A percentile compares a stretch with the other conserved stretches of the same genome.
These are phyloP conservation scores for Fusarium piperis DNA, from an alignment of 2,329 filamentous ascomycete species.

Conservation along the genomic window DNA sequence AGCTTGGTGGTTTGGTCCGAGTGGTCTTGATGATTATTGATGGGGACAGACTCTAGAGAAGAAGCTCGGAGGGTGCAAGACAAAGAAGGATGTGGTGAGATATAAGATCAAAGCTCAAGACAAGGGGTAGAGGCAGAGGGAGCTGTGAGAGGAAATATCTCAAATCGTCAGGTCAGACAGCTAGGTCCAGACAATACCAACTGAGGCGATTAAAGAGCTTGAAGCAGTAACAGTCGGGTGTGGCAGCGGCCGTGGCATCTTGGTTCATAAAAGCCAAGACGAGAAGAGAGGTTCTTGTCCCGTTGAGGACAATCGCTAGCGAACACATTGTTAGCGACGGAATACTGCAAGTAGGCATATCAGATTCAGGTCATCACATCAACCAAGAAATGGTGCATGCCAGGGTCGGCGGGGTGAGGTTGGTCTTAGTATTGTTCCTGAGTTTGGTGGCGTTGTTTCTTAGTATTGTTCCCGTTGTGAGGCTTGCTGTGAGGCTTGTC, in stretches of 20 bases:
- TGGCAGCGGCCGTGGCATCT: conserved; percentile 22
- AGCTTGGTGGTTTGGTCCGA: background rate
- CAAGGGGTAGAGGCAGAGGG: conserved; percentile 8
- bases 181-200: background rate
- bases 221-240: background rate
- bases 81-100: conserved; percentile 8
- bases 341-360: conserved; percentile 35
- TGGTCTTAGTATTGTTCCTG: conserved; percentile 48
- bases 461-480: conserved; percentile 46
- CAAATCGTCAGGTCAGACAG: background rate
- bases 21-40: background rate
- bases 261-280: conserved; percentile 26
- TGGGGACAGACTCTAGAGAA: background rate
- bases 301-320: conserved; percentile 25
- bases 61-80: background rate
- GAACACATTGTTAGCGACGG: conserved; percentile 33
- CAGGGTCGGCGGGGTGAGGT: conserved; percentile 17
- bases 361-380: conserved; percentile 33
- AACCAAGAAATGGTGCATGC: conserved; percentile 17
- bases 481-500: conserved; percentile 3
- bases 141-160: background rate
- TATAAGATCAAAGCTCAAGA: background rate
- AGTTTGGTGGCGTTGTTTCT: conserved; percentile 42
- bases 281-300: conserved; percentile 4
- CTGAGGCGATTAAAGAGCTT: conserved; percentile 12